These are phyloP conservation scores for Tremella mesenterica DNA, from an alignment of 768 basidiomycete genomes.

Conservation along the genomic window DNA sequence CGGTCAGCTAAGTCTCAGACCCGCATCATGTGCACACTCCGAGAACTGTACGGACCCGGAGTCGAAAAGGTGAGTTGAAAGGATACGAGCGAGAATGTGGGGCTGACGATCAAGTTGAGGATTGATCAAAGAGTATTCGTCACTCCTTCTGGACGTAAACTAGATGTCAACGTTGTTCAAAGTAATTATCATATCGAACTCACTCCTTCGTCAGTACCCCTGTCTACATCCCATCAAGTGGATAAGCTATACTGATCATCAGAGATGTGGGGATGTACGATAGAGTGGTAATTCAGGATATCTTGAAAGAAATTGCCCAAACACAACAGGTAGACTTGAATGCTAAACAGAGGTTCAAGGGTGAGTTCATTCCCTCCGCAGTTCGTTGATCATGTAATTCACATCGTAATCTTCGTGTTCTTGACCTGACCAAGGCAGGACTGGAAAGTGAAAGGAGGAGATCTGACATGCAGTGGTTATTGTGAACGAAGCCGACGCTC, in stretches of 20 bases:
- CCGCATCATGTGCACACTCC: conserved; percentile 76
- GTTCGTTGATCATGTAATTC: too few species aligned
- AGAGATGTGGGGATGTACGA: conserved; percentile 97
- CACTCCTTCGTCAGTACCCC: conserved; percentile 68
- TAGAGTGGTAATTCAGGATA: conserved; percentile 87
- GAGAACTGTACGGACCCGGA: conserved; percentile 80
- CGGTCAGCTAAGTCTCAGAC: conserved; percentile 49
- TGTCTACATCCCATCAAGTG: not conserved
- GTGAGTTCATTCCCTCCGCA: conserved; percentile 46
- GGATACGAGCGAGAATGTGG: not conserved
- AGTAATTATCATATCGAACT: conserved; percentile 97
- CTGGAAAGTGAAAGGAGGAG: too few species aligned
- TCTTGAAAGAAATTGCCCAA: conserved; percentile 96
- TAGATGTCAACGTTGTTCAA: conserved; percentile 94
- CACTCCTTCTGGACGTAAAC: conserved; percentile 83
- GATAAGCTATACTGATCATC: conserved; percentile 6
- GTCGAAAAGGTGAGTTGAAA: conserved; percentile 67
- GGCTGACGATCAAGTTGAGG: conserved; percentile 59
- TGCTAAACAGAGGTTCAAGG: conserved; percentile 94
- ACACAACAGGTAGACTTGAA: conserved; percentile 95
- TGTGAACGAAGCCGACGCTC: conserved; percentile 92
- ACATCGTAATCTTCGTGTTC: too few species aligned
- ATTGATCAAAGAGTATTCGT: conserved; percentile 95
- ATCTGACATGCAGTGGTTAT: conserved; percentile 64
- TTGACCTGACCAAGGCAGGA: too few species aligned